Conservation (phyloP, 352 stramenopile genomes). For the Phytophthora syringae region DNA sequence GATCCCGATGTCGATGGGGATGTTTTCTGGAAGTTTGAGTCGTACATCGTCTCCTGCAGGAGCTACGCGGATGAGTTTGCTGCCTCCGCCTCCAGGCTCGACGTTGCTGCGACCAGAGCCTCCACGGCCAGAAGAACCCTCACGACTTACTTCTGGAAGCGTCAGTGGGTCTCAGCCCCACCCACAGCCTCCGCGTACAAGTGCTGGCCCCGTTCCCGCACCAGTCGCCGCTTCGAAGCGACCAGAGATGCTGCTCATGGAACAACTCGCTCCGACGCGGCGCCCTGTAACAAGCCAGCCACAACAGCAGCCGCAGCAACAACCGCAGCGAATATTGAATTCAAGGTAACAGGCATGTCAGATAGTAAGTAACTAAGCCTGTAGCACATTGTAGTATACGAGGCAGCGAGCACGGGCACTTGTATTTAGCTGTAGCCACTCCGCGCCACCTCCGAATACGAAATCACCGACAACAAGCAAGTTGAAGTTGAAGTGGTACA, state of each 20-base stretch:
- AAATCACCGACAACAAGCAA: conserved; percentile 4
- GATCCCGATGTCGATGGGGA: conserved; percentile 40
- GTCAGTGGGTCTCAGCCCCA: conserved; percentile 16
- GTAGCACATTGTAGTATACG: conserved; percentile 50
- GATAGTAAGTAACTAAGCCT: conserved; percentile 53
- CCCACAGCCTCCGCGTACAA: conserved; percentile 21
- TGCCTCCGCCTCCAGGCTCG: conserved; percentile 35
- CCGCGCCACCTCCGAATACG: conserved; percentile 33
- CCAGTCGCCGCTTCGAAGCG: conserved; percentile 29
- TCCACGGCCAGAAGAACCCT: conserved; percentile 37
- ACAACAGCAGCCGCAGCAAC: conserved; percentile 38
- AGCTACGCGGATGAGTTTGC: conserved; percentile 33
- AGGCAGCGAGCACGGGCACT: conserved; percentile 25
- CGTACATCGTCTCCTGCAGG: conserved; percentile 35
- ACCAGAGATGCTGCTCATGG: conserved; percentile 44
- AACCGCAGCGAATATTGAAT: conserved; percentile 47
- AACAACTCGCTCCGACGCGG: conserved; percentile 38
- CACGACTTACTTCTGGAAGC: conserved; percentile 38
- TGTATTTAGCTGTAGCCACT: conserved; percentile 38
- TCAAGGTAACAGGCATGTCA: conserved; percentile 48
- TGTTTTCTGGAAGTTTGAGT: conserved; percentile 40
- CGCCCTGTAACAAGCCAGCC: conserved; percentile 33
- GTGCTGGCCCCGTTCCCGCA: conserved; percentile 11
- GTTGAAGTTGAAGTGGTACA: too few species aligned
- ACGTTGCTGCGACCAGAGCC: conserved; percentile 36